phyloP scores from a whole-genome alignment of 192 early-diverging fungal genomes.

The Backusella psychrophila region DNA sequence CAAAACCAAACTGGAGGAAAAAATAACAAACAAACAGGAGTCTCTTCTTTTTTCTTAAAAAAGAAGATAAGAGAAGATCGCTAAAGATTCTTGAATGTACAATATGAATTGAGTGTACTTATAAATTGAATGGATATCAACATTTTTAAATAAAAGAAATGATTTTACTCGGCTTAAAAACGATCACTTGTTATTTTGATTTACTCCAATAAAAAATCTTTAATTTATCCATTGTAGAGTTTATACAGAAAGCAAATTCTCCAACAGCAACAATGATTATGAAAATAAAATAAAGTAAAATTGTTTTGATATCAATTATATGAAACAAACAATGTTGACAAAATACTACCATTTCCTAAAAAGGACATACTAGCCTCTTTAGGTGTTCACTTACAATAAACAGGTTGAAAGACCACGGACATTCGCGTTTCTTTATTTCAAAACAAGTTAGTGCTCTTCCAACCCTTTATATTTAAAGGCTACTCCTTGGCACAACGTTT shows the following conservation, averaged over 20 bases:
- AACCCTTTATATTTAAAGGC: background rate
- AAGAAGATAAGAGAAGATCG: background rate
- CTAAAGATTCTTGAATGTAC: background rate
- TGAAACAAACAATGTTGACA: background rate
- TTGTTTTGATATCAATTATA: background rate
- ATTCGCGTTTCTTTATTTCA: background rate
- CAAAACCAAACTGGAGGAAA: background rate
- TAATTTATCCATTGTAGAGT: background rate
- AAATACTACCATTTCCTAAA: background rate
- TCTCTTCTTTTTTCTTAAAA: background rate
- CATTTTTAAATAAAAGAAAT: background rate
- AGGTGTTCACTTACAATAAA: background rate
- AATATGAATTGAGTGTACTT: background rate
- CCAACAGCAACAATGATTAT: background rate
- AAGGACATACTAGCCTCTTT: background rate
- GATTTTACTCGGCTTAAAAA: background rate
- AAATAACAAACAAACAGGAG: background rate
- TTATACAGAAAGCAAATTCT: background rate
- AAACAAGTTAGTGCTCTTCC: background rate
- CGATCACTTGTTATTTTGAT: background rate
- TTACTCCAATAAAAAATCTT: background rate
- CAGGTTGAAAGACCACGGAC: background rate
- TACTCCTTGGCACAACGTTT: background rate
- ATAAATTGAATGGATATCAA: background rate
- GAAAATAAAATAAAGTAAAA: background rate